Conservation (phyloP, 371 early-diverging fungal genomes). For the Mucor lusitanicus region DNA sequence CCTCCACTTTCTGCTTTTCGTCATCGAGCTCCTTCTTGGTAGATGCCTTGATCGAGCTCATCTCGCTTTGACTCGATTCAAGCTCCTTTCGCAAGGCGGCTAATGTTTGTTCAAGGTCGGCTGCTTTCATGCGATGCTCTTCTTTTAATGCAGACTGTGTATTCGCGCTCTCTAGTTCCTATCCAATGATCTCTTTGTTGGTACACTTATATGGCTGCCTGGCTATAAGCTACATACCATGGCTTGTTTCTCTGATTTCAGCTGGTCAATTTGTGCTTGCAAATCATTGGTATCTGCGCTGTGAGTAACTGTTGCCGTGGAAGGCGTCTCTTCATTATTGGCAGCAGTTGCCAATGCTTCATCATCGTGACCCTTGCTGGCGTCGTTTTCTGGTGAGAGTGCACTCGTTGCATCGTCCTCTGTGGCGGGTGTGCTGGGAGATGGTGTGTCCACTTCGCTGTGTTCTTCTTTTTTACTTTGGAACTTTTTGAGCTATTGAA, state of each 20-base stretch:
- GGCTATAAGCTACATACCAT: neutral
- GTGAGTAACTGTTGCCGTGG: neutral
- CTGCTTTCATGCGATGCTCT: neutral
- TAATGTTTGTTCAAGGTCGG: conserved; percentile 4
- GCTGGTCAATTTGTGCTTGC: neutral
- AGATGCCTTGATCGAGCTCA: neutral
- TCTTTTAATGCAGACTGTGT: neutral
- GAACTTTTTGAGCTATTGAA: conserved; percentile 32
- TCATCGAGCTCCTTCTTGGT: neutral
- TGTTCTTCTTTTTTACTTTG: conserved; percentile 28
- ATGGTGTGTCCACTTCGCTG: neutral
- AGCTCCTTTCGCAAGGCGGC: conserved; percentile 5
- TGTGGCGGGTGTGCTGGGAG: neutral
- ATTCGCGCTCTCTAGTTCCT: neutral
- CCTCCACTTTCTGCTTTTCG: neutral
- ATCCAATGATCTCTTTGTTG: neutral
- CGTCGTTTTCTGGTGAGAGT: too few species aligned
- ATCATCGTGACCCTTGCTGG: neutral
- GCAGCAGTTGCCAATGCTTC: neutral
- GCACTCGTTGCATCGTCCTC: neutral
- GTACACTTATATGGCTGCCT: neutral
- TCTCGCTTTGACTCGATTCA: neutral
- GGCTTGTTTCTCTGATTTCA: conserved; percentile 3
- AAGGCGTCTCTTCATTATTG: neutral
- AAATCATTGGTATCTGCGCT: neutral